Evolutionary conservation across 495 filamentous ascomycete species (phyloP), one percentile per base, ranked within the genome.

Genomic region (Talaromyces liani): DNA sequence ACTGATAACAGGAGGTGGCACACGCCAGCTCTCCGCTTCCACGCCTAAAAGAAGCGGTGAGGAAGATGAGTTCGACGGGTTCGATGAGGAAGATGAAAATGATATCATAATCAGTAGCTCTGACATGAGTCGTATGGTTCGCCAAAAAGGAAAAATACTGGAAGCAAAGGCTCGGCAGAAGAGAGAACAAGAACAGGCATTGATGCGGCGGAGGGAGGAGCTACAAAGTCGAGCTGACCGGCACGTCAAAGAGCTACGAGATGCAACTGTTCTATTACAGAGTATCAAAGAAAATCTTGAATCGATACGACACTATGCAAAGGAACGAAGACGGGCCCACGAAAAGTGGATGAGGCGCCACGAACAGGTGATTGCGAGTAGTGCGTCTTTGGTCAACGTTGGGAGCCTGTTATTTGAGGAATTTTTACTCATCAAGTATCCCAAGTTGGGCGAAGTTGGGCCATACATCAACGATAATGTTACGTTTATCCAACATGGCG

Each of bases 101-200:
- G 55, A 60, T 18, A 20, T 22, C 14, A 25, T n/a, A 29, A n/a
- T 33, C 58, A 54, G 41, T 18, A 31, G 22, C 12, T 56, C 51
- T 59, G 63, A 65, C 47, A 58, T 67, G 24, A 59, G 63, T 16
- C 22, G 18, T 12, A 49, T 64, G 63, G 29, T 64, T 58, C 63
- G 63, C 36, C 22, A 22, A 18, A 60, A 34, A 49, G 36, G n/a
- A 18, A 18, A 31, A 51, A 22, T 4, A 5, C 33, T 18, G 2
- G 33, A 41, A 60, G 36, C 18, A 60, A 7, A 0, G 58, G 36
- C 36, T 14, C n/a, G 18, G 22, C n/a, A 27, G 58, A 39, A 39
- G 22, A 62, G 60, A 59, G 39, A 51, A 16, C 16, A 62, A 54
- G 60, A 33, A 14, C 60, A 61, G 12, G 36, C 18, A 12, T 34